Percentiles rank a stretch among this genome's conserved stretches.
phyloP scores from a whole-genome alignment of 1,284 basidiomycete genomes.

The Termitomyces sp. region DNA sequence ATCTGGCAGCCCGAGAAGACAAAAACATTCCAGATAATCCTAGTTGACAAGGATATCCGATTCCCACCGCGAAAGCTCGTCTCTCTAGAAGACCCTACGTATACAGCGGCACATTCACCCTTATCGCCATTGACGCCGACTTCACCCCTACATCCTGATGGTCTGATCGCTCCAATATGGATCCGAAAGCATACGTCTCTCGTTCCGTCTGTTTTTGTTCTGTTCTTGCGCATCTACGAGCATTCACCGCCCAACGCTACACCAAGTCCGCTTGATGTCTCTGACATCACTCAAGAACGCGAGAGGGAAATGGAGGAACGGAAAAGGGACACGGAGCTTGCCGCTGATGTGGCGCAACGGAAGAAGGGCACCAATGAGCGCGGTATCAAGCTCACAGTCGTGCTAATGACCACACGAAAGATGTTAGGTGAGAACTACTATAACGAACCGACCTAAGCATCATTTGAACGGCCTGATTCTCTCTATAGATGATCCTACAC shows the following conservation, averaged over 20 bases:
- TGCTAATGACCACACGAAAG: conserved; percentile 83
- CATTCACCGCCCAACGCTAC: conserved; percentile 32
- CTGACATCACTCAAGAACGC: conserved; percentile 46
- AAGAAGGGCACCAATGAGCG: conserved; percentile 80
- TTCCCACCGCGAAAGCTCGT: conserved; percentile 85
- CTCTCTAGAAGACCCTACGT: conserved; percentile 48
- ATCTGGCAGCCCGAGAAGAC: conserved; percentile 61
- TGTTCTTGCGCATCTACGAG: conserved; percentile 83
- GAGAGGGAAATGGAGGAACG: conserved; percentile 66
- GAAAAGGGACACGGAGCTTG: conserved; percentile 67
- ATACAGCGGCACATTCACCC: conserved; percentile 70
- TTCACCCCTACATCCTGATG: conserved; percentile 90
- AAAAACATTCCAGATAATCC: conserved; percentile 74
- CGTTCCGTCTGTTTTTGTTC: conserved; percentile 87
- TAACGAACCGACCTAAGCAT: neutral
- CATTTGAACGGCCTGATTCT: neutral
- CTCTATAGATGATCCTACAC: conserved; percentile 66
- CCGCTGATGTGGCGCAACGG: conserved; percentile 72
- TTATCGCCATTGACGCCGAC: conserved; percentile 85
- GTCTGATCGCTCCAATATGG: conserved; percentile 96
- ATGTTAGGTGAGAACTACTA: conserved; percentile 61
- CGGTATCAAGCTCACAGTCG: conserved; percentile 90
- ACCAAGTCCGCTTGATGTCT: conserved; percentile 48
- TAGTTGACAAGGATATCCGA: conserved; percentile 78
- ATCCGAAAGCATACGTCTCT: conserved; percentile 91